Evolutionary conservation across 257 asterid species (phyloP).

Genomic region (Verbascum thapsus): DNA sequence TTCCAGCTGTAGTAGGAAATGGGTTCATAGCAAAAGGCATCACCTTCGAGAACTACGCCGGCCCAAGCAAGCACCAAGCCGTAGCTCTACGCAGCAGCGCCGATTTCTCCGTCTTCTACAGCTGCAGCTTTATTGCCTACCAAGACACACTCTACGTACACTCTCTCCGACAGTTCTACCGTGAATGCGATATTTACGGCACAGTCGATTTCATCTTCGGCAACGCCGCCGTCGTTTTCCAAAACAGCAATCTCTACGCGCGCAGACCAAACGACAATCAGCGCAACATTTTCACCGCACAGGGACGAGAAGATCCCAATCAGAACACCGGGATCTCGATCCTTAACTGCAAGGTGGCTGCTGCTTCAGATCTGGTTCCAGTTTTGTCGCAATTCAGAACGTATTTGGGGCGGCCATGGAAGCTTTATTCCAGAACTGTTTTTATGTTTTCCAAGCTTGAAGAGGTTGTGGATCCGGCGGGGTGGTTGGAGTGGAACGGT

Average conservation of each 20-base stretch:
- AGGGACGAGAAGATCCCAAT: constrained; percentile 92
- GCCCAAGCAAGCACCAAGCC: constrained; percentile 92
- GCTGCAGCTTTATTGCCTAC: constrained; percentile 87
- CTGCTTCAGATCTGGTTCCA: constrained; percentile 80
- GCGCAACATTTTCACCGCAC: constrained; percentile 86
- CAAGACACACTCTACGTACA: constrained; percentile 96
- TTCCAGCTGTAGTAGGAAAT: constrained; percentile 78
- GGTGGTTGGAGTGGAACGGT: constrained; percentile 83
- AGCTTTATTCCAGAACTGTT: constrained; percentile 71
- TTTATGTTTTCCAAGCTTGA: constrained; percentile 55
- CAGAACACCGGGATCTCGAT: constrained; percentile 96
- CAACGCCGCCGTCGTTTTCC: constrained; percentile 91
- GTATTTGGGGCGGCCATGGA: constrained; percentile 94
- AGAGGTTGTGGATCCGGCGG: constrained; percentile 60
- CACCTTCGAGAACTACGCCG: constrained; percentile 92
- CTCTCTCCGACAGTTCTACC: constrained; percentile 90
- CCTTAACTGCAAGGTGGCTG: constrained; percentile 68
- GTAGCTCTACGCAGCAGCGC: constrained; percentile 91
- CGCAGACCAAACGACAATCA: constrained; percentile 74
- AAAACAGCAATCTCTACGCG: constrained; percentile 77
- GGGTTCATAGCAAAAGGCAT: constrained; percentile 88
- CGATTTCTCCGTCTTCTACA: constrained; percentile 81
- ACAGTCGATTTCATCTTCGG: constrained; percentile 96
- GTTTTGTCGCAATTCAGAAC: constrained; percentile 57
- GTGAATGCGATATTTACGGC: constrained; percentile 90